Conservation (phyloP, 202 grass and related monocot species). For the Schoenoplectus tabernaemontani region DNA sequence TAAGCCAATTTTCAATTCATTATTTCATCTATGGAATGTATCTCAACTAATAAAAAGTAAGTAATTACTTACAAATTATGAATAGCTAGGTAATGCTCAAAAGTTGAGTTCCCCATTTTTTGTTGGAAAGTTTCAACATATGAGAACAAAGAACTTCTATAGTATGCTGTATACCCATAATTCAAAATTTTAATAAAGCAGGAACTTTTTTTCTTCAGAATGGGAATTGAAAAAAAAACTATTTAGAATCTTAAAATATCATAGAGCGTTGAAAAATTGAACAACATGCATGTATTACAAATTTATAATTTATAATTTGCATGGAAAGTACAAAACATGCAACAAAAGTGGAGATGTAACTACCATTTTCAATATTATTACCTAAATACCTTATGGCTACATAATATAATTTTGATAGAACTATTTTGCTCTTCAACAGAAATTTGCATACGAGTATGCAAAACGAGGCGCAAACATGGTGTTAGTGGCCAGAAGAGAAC, state of each 20-base stretch:
- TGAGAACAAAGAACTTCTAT: not conserved
- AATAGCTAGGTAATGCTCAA: not conserved
- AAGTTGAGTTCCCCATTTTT: not conserved
- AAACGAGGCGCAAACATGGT: constrained; percentile 46
- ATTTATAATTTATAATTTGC: too few relatives aligned
- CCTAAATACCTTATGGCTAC: not conserved
- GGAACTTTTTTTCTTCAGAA: not conserved
- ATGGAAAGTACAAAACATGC: not conserved
- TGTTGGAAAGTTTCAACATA: not conserved
- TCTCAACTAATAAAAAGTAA: too few relatives aligned
- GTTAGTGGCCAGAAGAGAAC: constrained; percentile 44
- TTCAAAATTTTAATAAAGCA: not conserved
- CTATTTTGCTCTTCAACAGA: constrained; percentile 15
- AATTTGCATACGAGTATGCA: constrained; percentile 71
- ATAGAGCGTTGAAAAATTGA: not conserved
- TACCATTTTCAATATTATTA: not conserved
- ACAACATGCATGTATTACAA: not conserved
- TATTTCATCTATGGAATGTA: not conserved
- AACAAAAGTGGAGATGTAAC: not conserved
- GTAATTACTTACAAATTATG: not conserved
- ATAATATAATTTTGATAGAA: not conserved
- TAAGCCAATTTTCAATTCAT: not conserved
- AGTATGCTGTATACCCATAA: not conserved
- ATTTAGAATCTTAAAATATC: not conserved
- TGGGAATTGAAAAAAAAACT: not conserved